These are phyloP conservation scores for Blumeria hordei DNA, from an alignment of 2,329 filamentous ascomycete genomes.

Conservation along the genomic window DNA sequence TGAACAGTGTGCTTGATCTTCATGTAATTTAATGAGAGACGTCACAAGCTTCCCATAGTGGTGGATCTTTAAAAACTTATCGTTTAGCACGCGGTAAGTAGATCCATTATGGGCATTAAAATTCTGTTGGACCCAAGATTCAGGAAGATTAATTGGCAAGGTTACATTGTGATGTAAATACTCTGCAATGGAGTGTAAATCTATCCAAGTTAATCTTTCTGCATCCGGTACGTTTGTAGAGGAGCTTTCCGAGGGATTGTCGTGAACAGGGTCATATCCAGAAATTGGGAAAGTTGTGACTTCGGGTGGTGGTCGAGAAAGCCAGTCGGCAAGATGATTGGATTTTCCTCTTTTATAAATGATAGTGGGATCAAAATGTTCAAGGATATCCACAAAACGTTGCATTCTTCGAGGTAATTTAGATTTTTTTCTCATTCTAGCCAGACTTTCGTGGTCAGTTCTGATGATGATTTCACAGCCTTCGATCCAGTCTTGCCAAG, in stretches of 20 bases:
- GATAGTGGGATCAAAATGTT: neutral
- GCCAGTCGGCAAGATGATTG: neutral
- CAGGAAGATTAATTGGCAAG: neutral
- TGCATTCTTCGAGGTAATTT: conserved; percentile 1
- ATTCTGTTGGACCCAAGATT: neutral
- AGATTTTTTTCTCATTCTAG: neutral
- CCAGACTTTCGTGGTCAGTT: neutral
- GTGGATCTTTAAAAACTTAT: neutral
- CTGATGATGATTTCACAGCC: neutral
- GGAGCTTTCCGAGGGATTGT: neutral
- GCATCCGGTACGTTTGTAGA: neutral
- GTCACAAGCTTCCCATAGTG: neutral
- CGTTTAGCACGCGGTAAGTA: neutral
- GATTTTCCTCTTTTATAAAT: neutral
- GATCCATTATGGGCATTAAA: neutral
- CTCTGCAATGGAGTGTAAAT: neutral
- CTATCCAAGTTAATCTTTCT: neutral
- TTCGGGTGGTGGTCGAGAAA: neutral
- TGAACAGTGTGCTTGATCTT: neutral
- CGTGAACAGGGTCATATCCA: neutral
- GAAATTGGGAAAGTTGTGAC: neutral
- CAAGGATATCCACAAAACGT: neutral
- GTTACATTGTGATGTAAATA: neutral
- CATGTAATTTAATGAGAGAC: neutral
- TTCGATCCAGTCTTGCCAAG: neutral